Evolutionary conservation across 2,329 filamentous ascomycete genomes (phyloP), one percentile per base, ranked within the genome.

Genomic region (Talaromyces sp.): DNA sequence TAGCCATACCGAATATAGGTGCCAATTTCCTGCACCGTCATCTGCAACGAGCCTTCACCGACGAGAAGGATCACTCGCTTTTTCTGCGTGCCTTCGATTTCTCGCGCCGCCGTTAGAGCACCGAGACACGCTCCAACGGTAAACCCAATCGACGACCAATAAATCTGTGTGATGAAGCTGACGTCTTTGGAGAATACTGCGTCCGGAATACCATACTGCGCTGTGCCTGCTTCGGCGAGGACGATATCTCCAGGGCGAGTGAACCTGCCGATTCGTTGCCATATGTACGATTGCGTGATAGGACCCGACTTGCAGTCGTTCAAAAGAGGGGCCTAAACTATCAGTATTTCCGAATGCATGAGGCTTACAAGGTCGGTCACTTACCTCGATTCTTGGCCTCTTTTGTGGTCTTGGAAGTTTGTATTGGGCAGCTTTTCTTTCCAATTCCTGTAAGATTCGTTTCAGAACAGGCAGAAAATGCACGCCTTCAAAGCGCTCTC

Each of bases 1-100:
- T 46, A 57, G 21, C 32, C 56, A 11, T 54, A 85, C 38, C 86
- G 82, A 10, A 63, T 46, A 38, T 88, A 88, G 1, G 84, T 86
- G 9, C 82, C 81, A 1, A 90, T 74, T 63, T 59, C 61, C 38
- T 62, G 61, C 17, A 60, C 61, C 1, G 54, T 60, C 57, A 62
- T 60, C 26, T 62, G 61, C 10, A 62, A 43, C 32, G 58, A 60
- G 2, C 61, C 61, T 26, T 62, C 61, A 12, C 61, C 61, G n/a
- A 57, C 56, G 26, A 62, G 41, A 10, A 62, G 43, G 32, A 62
- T 41, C 2, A 48, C 24, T 35, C 50, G 46, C 24, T 32, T 54
- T 8, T 17, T 59, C 11, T 53, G 31, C 27, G 62, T 61, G 31
- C n/a, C 32, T 12, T 41, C 21, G 12, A 55, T 62, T 60, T 60